Evolutionary conservation across 352 stramenopile species (phyloP).

Genomic region (Blastocystis sp.): DNA sequence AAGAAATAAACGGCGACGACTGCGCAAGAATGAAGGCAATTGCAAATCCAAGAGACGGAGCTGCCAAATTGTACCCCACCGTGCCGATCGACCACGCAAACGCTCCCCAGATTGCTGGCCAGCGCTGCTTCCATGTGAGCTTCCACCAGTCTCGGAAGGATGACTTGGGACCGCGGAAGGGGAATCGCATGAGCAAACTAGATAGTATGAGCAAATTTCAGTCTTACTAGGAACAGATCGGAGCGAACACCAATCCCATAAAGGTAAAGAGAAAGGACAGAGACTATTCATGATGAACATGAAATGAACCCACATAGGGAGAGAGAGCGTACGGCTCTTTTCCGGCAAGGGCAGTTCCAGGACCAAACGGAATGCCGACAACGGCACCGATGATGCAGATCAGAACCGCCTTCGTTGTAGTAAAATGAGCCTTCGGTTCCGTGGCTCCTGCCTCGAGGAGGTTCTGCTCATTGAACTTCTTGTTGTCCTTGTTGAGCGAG

Average conservation of each 20-base stretch:
- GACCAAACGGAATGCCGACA: background rate
- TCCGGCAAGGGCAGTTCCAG: background rate
- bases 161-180: background rate
- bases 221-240: background rate
- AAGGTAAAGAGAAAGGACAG: background rate
- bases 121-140: background rate
- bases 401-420: background rate
- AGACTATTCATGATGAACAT: background rate
- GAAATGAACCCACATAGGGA: background rate
- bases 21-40: background rate
- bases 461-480: background rate
- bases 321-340: constrained; percentile 1
- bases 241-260: background rate
- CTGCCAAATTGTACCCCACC: background rate
- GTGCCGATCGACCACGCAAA: background rate
- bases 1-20: background rate
- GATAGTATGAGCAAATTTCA: background rate
- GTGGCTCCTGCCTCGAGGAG: background rate
- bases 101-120: constrained; percentile 16
- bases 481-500: background rate
- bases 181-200: constrained; percentile 27
- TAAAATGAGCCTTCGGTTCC: background rate
- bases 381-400: background rate
- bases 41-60: background rate
- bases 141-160: constrained; percentile 22